A percentile compares a stretch with the other conserved stretches of the same genome.
phyloP scores from a whole-genome alignment of 352 stramenopile genomes.

The Globisporangium yorkense region DNA sequence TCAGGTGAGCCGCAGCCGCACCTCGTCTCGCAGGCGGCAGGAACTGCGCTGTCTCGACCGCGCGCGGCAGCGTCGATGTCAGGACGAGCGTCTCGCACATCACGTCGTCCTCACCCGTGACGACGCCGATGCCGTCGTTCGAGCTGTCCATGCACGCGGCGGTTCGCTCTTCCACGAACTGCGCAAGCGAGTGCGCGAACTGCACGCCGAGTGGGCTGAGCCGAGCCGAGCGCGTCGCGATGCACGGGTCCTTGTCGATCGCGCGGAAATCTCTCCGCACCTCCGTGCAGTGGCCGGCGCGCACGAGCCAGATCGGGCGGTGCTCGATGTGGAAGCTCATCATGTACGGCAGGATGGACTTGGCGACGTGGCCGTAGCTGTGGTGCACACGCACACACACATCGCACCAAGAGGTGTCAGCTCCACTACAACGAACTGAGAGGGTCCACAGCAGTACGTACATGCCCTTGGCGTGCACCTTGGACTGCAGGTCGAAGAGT shows the following conservation, averaged over 20 bases:
- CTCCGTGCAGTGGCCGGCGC: slow-evolving; percentile 83
- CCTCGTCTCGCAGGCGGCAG: slow-evolving; percentile 34
- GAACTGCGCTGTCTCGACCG: slow-evolving; percentile 68
- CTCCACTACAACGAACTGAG: not conserved
- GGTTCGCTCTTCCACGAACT: slow-evolving; percentile 88
- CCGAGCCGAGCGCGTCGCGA: slow-evolving; percentile 62
- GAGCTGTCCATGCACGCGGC: slow-evolving; percentile 34
- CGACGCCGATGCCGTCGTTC: slow-evolving; percentile 12
- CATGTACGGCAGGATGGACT: slow-evolving; percentile 91
- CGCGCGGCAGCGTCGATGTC: slow-evolving; percentile 76
- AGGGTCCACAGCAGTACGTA: slow-evolving; percentile 20
- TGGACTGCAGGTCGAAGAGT: slow-evolving; percentile 85
- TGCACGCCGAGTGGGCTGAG: slow-evolving; percentile 89
- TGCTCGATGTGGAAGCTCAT: slow-evolving; percentile 94
- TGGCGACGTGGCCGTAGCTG: slow-evolving; percentile 83
- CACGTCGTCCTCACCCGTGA: slow-evolving; percentile 29
- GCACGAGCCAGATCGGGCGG: slow-evolving; percentile 90
- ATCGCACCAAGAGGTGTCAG: not conserved
- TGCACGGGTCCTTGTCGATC: slow-evolving; percentile 69
- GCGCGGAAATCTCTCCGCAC: slow-evolving; percentile 56
- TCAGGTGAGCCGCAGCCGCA: slow-evolving; percentile 18
- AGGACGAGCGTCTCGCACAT: slow-evolving; percentile 56
- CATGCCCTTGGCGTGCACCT: slow-evolving; percentile 82
- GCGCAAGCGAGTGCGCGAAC: slow-evolving; percentile 89
- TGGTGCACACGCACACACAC: not conserved